phyloP scores from a whole-genome alignment of 2,329 filamentous ascomycete genomes.

The Metarhizium brunneum region DNA sequence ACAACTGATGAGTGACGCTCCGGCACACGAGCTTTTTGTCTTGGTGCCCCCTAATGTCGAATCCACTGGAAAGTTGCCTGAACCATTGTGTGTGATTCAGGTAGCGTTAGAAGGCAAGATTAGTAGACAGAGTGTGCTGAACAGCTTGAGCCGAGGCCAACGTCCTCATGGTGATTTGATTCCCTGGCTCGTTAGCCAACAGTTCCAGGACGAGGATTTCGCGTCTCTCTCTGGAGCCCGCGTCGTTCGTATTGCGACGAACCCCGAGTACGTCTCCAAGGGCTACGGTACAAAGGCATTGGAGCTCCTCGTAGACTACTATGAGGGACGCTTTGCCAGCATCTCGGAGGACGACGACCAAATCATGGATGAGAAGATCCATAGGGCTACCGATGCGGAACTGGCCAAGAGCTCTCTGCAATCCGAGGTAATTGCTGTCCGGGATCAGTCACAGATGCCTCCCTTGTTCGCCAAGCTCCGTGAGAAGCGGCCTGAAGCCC shows the following conservation, averaged over 20 bases:
- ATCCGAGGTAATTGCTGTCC: slow-evolving; percentile 79
- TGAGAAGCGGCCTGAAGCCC: slow-evolving; percentile 66
- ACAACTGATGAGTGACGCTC: slow-evolving; percentile 97
- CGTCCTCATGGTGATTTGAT: slow-evolving; percentile 88
- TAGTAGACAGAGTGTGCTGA: slow-evolving; percentile 84
- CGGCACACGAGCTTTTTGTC: slow-evolving; percentile 92
- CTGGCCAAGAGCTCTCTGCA: slow-evolving; percentile 67
- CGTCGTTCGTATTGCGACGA: slow-evolving; percentile 89
- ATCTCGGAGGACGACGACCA: slow-evolving; percentile 62
- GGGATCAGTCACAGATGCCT: slow-evolving; percentile 86
- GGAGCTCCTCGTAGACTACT: slow-evolving; percentile 82
- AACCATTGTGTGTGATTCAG: slow-evolving; percentile 91
- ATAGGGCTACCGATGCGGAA: slow-evolving; percentile 74
- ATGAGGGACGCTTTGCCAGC: slow-evolving; percentile 83
- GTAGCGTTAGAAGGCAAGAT: slow-evolving; percentile 92
- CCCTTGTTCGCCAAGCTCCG: slow-evolving; percentile 83
- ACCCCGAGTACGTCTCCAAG: slow-evolving; percentile 86
- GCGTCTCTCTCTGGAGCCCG: slow-evolving; percentile 86
- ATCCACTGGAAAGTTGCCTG: slow-evolving; percentile 68
- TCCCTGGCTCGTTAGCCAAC: slow-evolving; percentile 93
- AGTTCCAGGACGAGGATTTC: slow-evolving; percentile 97
- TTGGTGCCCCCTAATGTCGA: slow-evolving; percentile 79
- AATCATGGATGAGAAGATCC: slow-evolving; percentile 52
- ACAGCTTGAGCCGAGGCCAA: slow-evolving; percentile 79
- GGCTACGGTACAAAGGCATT: slow-evolving; percentile 89